phyloP scores from a whole-genome alignment of 495 filamentous ascomycete species.

The Annulohypoxylon moriforme region DNA sequence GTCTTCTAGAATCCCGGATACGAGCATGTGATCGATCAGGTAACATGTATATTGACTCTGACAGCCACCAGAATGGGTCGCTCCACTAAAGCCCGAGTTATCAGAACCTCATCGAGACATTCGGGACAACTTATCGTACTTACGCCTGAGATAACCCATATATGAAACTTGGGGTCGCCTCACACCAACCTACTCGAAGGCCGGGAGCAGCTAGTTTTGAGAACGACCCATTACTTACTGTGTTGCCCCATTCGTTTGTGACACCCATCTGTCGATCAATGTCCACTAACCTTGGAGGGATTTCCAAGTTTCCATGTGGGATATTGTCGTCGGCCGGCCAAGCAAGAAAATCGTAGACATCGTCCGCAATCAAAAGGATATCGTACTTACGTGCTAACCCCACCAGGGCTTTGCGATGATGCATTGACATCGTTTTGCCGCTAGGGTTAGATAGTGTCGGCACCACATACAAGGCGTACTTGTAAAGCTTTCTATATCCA shows the following conservation, averaged over 20 bases:
- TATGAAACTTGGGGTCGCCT: constrained; percentile 72
- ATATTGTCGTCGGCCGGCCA: constrained; percentile 62
- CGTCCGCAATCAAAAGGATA: constrained; percentile 76
- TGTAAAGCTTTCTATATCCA: constrained; percentile 70
- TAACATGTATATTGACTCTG: constrained; percentile 74
- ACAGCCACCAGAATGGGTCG: constrained; percentile 73
- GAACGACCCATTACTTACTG: constrained; percentile 79
- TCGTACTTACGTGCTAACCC: constrained; percentile 75
- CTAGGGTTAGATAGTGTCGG: constrained; percentile 83
- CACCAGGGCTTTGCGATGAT: constrained; percentile 68
- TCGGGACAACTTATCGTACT: constrained; percentile 35
- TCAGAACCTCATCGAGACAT: constrained; percentile 6
- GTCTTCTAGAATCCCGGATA: constrained; percentile 58
- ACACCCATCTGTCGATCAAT: constrained; percentile 72
- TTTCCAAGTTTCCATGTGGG: constrained; percentile 49
- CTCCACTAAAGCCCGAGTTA: constrained; percentile 60
- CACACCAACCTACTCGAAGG: constrained; percentile 77
- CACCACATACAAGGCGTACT: constrained; percentile 78
- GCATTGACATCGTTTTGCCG: constrained; percentile 72
- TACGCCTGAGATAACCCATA: constrained; percentile 73
- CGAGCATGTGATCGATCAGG: constrained; percentile 69
- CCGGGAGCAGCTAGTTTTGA: constrained; percentile 81
- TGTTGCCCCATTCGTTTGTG: constrained; percentile 71
- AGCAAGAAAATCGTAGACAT: constrained; percentile 84
- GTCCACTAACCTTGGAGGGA: constrained; percentile 75